phyloP scores from a whole-genome alignment of 225 moss, liverwort and hornwort species.

The Polytrichum commune region DNA sequence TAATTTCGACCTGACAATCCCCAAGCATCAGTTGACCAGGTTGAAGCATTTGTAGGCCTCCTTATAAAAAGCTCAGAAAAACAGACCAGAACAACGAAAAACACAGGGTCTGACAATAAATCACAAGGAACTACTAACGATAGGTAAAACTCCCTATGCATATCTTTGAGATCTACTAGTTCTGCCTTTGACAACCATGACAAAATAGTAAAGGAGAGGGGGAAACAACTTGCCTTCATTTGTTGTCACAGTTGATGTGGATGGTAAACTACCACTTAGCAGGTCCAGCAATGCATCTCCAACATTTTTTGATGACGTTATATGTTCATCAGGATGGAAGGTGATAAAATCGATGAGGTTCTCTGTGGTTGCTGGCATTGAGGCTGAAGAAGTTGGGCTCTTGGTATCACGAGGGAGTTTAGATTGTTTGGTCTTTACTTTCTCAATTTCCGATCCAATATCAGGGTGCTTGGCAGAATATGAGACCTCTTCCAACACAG shows the following conservation, averaged over 20 bases:
- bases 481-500: constrained; percentile 67
- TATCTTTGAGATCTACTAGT: too few relatives aligned
- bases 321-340: constrained; percentile 46
- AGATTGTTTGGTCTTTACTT: constrained; percentile 27
- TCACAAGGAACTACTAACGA: too few relatives aligned
- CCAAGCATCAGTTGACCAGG: too few relatives aligned
- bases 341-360: constrained; percentile 57
- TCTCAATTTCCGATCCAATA: constrained; percentile 34
- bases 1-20: too few relatives aligned
- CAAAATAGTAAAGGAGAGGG: not conserved
- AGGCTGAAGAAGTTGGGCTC: constrained; percentile 8
- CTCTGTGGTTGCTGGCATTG: constrained; percentile 21
- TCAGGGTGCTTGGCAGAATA: constrained; percentile 69
- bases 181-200: too few relatives aligned
- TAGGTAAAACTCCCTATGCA: too few relatives aligned
- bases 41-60: too few relatives aligned
- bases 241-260: constrained; percentile 20
- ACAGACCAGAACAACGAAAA: too few relatives aligned
- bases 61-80: too few relatives aligned
- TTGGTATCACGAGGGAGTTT: constrained; percentile 35
- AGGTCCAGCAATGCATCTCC: constrained; percentile 56
- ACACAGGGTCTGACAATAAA: too few relatives aligned
- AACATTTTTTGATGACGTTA: constrained; percentile 34
- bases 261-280: constrained; percentile 40
- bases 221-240: constrained; percentile 44